phyloP scores from a whole-genome alignment of 768 basidiomycete genomes.

The Termitomyces sp. region DNA sequence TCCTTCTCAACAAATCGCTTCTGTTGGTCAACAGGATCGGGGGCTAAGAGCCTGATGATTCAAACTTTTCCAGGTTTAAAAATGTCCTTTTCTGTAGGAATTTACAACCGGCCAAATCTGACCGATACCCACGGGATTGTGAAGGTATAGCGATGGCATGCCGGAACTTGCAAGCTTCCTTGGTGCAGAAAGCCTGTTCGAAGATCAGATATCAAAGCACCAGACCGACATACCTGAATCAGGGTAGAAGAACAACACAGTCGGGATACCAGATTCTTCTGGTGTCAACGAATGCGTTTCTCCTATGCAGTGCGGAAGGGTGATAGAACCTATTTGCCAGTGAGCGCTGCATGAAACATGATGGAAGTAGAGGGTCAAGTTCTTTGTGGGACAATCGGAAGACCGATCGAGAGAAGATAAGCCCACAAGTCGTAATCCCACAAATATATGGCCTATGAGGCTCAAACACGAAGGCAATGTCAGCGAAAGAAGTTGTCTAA shows the following conservation, averaged over 20 bases:
- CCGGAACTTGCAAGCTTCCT: constrained; percentile 78
- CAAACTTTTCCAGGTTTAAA: constrained; percentile 63
- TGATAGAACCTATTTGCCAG: constrained; percentile 62
- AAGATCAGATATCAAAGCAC: neutral
- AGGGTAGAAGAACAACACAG: constrained; percentile 79
- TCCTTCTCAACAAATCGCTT: constrained; percentile 71
- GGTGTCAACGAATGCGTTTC: constrained; percentile 57
- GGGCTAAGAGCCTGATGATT: constrained; percentile 73
- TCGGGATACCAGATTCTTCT: constrained; percentile 52
- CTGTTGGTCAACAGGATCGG: constrained; percentile 70
- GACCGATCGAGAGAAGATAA: neutral
- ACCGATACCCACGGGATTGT: neutral
- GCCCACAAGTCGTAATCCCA: neutral
- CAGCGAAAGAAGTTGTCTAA: no score
- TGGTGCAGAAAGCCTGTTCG: constrained; percentile 69
- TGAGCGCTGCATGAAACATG: constrained; percentile 48
- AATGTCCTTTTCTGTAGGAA: constrained; percentile 48
- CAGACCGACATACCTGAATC: constrained; percentile 44
- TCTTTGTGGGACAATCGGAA: neutral
- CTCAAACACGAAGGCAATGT: no score
- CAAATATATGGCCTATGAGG: no score
- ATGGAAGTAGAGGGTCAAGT: neutral
- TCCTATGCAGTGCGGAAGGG: constrained; percentile 63
- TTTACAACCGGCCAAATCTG: neutral
- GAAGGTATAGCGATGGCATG: constrained; percentile 59